Evolutionary conservation across 345 rosid genomes (phyloP).

Genomic region (Sapria himalayana): DNA sequence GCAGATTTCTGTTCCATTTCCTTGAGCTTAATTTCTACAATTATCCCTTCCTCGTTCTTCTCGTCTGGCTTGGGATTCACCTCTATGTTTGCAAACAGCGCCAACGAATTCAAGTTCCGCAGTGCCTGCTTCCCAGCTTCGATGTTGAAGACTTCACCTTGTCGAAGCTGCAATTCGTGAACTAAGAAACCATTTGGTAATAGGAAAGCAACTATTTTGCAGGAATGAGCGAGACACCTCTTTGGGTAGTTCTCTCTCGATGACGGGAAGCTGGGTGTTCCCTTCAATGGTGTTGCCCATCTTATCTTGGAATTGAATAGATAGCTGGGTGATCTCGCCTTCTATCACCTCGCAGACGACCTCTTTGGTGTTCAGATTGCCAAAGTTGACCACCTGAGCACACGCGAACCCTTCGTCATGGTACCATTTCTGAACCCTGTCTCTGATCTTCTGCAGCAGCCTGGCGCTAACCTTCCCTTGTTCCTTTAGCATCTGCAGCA

Average conservation of each 20-base stretch:
- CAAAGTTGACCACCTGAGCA: slow-evolving; percentile 92
- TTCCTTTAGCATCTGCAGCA: slow-evolving; percentile 49
- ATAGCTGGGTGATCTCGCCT: slow-evolving; percentile 78
- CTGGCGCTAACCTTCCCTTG: slow-evolving; percentile 82
- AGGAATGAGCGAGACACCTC: slow-evolving; percentile 34
- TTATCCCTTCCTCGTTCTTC: slow-evolving; percentile 87
- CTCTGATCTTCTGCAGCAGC: slow-evolving; percentile 80
- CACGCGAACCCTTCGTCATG: slow-evolving; percentile 93
- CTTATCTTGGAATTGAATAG: slow-evolving; percentile 77
- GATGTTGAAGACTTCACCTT: slow-evolving; percentile 75
- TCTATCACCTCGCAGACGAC: slow-evolving; percentile 98
- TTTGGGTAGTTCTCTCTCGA: slow-evolving; percentile 67
- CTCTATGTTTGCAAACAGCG: slow-evolving; percentile 81
- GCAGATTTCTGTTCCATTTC: slow-evolving; percentile 95
- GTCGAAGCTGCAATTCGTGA: slow-evolving; percentile 37
- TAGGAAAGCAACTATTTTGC: not conserved
- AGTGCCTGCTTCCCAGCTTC: slow-evolving; percentile 90
- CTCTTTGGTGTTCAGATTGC: slow-evolving; percentile 81
- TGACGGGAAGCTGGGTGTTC: slow-evolving; percentile 55
- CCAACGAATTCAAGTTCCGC: slow-evolving; percentile 61
- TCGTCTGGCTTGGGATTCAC: slow-evolving; percentile 95
- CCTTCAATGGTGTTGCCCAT: slow-evolving; percentile 93
- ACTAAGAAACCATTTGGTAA: not conserved
- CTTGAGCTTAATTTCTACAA: slow-evolving; percentile 93
- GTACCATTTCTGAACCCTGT: slow-evolving; percentile 90